Conservation (phyloP, 495 filamentous ascomycete genomes). For the Penicillium desertorum region DNA sequence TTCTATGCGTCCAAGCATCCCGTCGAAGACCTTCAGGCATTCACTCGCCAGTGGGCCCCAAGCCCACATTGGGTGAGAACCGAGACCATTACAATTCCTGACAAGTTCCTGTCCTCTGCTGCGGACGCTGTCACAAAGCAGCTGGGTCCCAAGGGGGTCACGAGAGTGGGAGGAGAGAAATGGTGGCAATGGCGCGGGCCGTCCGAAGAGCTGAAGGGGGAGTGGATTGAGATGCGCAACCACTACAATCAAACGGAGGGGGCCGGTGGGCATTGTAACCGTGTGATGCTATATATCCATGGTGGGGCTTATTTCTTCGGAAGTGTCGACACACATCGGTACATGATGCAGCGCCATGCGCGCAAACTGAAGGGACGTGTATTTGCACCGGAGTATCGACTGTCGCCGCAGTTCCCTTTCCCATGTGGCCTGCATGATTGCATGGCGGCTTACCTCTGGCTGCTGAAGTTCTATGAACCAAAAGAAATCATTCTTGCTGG, state of each 20-base stretch:
- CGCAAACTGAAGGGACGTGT: slow-evolving; percentile 87
- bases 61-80: slow-evolving; percentile 84
- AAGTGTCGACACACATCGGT: slow-evolving; percentile 90
- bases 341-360: slow-evolving; percentile 93
- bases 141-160: slow-evolving; percentile 71
- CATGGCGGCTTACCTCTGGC: slow-evolving; percentile 78
- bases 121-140: slow-evolving; percentile 64
- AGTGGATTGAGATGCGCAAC: slow-evolving; percentile 93
- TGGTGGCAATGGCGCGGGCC: slow-evolving; percentile 94
- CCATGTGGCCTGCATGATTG: slow-evolving; percentile 90
- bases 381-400: slow-evolving; percentile 82
- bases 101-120: slow-evolving; percentile 57
- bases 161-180: slow-evolving; percentile 70
- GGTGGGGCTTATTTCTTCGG: slow-evolving; percentile 86
- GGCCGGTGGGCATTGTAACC: slow-evolving; percentile 54
- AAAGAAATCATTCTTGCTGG: slow-evolving; percentile 80
- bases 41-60: slow-evolving; percentile 87
- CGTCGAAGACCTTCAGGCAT: slow-evolving; percentile 87
- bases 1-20: slow-evolving; percentile 78
- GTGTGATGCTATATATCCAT: slow-evolving; percentile 91
- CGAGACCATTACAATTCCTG: slow-evolving; percentile 68
- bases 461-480: slow-evolving; percentile 70
- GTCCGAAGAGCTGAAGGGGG: slow-evolving; percentile 64
- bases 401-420: slow-evolving; percentile 93
- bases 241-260: slow-evolving; percentile 73